Evolutionary conservation across 768 basidiomycete species (phyloP), one percentile per base, ranked within the genome.

Genomic region (Tremella yokohamensis): DNA sequence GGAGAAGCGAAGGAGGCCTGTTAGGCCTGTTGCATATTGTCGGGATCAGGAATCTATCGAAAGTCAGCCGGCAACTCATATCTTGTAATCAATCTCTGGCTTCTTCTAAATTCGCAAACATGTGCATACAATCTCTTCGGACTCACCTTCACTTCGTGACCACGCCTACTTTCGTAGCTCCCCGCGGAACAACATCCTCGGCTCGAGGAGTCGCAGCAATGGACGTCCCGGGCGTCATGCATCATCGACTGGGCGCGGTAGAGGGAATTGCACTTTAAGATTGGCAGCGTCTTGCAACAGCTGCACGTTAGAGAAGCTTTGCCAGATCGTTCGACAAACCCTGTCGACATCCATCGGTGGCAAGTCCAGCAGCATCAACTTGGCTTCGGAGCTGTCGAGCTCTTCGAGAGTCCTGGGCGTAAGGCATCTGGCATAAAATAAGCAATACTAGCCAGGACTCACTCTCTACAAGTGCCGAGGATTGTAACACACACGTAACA

Each of bases 401-500:
- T 73, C 71, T 62, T 73, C 71, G 13, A 73, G 56, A 0, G 69
- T 73, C 40, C 71, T 73, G 26, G 2, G 8, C 13, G 7, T 37
- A 45, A 58, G 62, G 16, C n/a, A 34, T 52, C 24, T 39, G 40
- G 18, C 51, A 40, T 34, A 24, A 11, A 25, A 26, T 40, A 59
- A 15, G 24, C 8, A 13, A 29, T 37, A 7, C 29, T 37, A 20
- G 49, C 34, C 44, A 13, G 29, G 11, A 64, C 71, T 49, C 42
- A 73, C 71, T 73, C 71, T 63, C 64, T 66, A 42, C 68, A 73
- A 2, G 71, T 73, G 7, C 62, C 54, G 6, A 73, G 45, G 7
- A 73, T 65, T 0, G 71, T 64, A 3, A 73, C 71, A 47, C 68
- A 73, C n/a, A 70, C 66, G 48, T 73, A 73, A 45, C 71, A 73